Conservation (phyloP, 495 filamentous ascomycete species). For the Pyronema domesticum region DNA sequence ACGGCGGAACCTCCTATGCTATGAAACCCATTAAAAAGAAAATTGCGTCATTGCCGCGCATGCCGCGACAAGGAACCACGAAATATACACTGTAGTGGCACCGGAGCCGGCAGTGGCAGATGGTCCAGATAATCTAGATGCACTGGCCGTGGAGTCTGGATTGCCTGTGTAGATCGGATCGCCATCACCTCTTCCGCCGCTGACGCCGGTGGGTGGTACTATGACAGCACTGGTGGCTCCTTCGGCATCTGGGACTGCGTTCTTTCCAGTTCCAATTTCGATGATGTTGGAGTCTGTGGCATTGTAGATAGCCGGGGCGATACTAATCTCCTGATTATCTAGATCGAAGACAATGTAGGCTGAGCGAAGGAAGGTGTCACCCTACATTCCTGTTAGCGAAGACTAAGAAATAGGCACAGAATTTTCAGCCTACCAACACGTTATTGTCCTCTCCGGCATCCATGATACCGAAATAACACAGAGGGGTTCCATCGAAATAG, state of each 20-base stretch:
- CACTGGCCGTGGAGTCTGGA: too few relatives aligned
- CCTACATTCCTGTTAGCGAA: slow-evolving; percentile 22
- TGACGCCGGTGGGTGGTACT: slow-evolving; percentile 21
- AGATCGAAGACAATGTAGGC: slow-evolving; percentile 91
- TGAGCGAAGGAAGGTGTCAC: slow-evolving; percentile 82
- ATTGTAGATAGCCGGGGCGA: slow-evolving; percentile 78
- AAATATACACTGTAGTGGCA: too few relatives aligned
- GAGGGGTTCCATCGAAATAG: slow-evolving; percentile 42
- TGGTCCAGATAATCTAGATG: too few relatives aligned
- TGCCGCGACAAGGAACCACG: too few relatives aligned
- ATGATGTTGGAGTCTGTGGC: slow-evolving; percentile 41
- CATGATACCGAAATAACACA: slow-evolving; percentile 62
- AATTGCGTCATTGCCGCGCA: too few relatives aligned
- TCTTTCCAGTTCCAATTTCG: slow-evolving; percentile 52
- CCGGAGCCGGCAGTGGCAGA: too few relatives aligned
- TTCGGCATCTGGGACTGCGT: slow-evolving; percentile 53
- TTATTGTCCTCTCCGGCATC: slow-evolving; percentile 46
- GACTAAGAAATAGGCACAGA: background rate
- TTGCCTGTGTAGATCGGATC: too few relatives aligned
- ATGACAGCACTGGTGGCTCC: slow-evolving; percentile 46
- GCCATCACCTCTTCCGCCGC: background rate
- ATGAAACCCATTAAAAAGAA: too few relatives aligned
- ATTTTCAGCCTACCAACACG: slow-evolving; percentile 34
- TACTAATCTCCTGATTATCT: slow-evolving; percentile 66
- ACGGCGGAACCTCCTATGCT: too few relatives aligned